A percentile compares a stretch with the other conserved stretches of the same genome.
These are phyloP conservation scores for Hibiscus mutabilis DNA, from an alignment of 345 rosid genomes.

Conservation along the genomic window DNA sequence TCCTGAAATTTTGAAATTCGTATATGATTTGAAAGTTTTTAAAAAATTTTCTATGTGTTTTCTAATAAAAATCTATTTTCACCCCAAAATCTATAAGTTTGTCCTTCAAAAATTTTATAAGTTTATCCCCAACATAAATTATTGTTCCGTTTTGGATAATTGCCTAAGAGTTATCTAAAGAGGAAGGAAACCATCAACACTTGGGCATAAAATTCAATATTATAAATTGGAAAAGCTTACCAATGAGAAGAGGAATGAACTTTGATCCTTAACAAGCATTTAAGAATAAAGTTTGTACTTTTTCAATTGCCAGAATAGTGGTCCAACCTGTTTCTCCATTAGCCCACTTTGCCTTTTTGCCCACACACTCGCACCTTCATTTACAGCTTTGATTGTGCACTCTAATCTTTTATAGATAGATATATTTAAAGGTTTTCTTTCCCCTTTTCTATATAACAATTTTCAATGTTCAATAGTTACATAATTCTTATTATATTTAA, in stretches of 20 bases:
- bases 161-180: background rate
- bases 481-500: too few relatives aligned
- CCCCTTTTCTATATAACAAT: too few relatives aligned
- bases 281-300: background rate
- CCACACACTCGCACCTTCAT: background rate
- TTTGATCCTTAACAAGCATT: background rate
- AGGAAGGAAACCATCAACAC: background rate
- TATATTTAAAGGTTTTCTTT: too few relatives aligned
- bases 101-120: too few relatives aligned
- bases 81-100: too few relatives aligned
- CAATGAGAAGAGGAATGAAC: background rate
- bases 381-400: slow-evolving; percentile 6
- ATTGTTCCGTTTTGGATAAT: too few relatives aligned
- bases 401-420: background rate
- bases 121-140: too few relatives aligned
- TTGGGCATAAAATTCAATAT: background rate
- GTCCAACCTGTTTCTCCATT: slow-evolving; percentile 17
- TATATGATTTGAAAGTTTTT: too few relatives aligned
- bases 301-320: background rate
- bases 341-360: slow-evolving; percentile 1
- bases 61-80: too few relatives aligned
- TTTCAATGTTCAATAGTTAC: too few relatives aligned
- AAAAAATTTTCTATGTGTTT: too few relatives aligned
- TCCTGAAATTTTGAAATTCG: too few relatives aligned
- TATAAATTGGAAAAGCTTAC: background rate